Percentiles rank a stretch among this genome's conserved stretches.
Conservation (phyloP, 345 rosid species). For the Physaria fendleri region DNA sequence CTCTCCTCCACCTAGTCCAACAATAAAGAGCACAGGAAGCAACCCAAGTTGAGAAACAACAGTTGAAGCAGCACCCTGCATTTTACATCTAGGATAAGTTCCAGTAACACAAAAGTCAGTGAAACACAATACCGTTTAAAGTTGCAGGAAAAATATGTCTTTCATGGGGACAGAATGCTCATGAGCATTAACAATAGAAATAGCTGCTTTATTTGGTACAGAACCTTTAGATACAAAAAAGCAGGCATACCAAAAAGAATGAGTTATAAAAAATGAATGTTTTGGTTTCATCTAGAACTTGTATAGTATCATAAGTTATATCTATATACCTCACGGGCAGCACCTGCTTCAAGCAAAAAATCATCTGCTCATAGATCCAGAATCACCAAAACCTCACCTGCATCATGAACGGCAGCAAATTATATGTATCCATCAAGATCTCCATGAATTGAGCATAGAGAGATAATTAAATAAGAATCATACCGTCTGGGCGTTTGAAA, state of each 20-base stretch:
- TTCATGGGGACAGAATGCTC: conserved; percentile 1
- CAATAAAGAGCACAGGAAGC: too few relatives aligned
- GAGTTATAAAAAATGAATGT: background rate
- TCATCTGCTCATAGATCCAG: conserved; percentile 81
- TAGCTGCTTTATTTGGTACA: background rate
- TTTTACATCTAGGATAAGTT: too few relatives aligned
- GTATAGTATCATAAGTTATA: background rate
- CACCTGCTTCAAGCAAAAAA: conserved; percentile 72
- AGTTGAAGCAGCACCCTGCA: too few relatives aligned
- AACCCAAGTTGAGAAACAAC: too few relatives aligned
- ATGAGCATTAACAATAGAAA: too few relatives aligned
- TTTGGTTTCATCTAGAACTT: too few relatives aligned
- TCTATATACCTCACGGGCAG: conserved; percentile 79
- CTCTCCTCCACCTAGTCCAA: too few relatives aligned
- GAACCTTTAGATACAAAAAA: background rate
- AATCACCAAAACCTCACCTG: conserved; percentile 92
- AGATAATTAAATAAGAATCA: conserved; percentile 12
- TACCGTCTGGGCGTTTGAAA: conserved; percentile 74
- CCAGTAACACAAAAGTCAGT: too few relatives aligned
- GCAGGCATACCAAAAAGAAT: background rate
- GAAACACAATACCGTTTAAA: too few relatives aligned
- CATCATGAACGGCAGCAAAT: conserved; percentile 3
- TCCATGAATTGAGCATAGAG: background rate
- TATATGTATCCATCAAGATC: background rate
- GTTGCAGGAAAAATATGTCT: too few relatives aligned